phyloP scores from a whole-genome alignment of 352 stramenopile genomes.

The Aphanomyces astaci region DNA sequence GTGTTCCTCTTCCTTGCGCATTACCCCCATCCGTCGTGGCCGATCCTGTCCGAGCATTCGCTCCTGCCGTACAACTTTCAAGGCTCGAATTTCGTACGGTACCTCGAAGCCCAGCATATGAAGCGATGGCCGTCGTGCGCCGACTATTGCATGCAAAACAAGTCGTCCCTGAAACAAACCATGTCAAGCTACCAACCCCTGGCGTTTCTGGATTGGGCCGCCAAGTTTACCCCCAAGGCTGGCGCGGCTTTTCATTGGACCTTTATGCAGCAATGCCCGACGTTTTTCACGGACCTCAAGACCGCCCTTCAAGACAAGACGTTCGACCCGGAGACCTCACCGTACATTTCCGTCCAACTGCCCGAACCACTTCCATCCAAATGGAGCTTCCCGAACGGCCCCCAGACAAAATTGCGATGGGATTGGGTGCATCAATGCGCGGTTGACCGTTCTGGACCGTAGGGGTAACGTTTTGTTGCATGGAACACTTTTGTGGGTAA shows the following conservation, averaged over 20 bases:
- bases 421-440: too few species aligned
- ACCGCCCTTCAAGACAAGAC: neutral
- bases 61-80: neutral
- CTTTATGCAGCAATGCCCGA: neutral
- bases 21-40: constrained; percentile 4
- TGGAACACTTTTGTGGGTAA: too few species aligned
- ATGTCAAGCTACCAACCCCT: neutral
- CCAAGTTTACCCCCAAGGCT: neutral
- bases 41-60: neutral
- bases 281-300: neutral
- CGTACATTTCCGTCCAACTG: neutral
- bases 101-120: neutral
- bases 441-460: too few species aligned
- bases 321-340: neutral
- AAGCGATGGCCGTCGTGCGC: neutral
- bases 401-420: neutral
- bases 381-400: neutral
- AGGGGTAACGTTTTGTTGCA: too few species aligned
- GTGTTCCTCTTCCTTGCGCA: neutral
- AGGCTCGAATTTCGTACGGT: neutral
- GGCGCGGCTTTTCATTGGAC: neutral
- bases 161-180: too few species aligned
- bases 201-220: neutral
- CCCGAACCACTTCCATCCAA: neutral
- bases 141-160: neutral